Base-by-base conservation (phyloP, 768 basidiomycete genomes). In the Tricholoma sp. region DNA sequence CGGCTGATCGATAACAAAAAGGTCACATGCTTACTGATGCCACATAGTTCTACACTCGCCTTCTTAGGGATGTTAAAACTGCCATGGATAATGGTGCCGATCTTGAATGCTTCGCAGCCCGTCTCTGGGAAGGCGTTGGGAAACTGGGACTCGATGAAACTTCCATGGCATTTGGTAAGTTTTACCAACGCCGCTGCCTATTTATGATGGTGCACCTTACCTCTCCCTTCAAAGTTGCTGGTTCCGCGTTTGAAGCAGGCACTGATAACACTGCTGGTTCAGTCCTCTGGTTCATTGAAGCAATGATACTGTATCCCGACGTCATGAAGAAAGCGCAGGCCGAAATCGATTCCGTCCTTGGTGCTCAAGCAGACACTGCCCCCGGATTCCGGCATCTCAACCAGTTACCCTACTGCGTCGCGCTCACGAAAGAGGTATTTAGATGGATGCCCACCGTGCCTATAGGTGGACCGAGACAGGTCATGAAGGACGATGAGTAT, bases 241-340 rank as follows among this genome's bases (percentile, higher is more conserved):
- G 59, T 8, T 49, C 59, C 5, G 43, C 59, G 5, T 60, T 60
- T 27, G 59, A 53, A n/a, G 59, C 59, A 10, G 59, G 59, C 10
- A 60, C 59, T 4, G 55, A 46, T n/a, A 60, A 41, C 10, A 53
- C 51, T 0, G 55, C 32, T 7, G 52, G 51, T 8, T 46, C 59
- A 3, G 8, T 59, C 18, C n/a, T 52, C 5, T 59, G 59, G 59
- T 59, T 59, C 29, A 2, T 59, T 4, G 50, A 56, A 37, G 61
- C 61, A 6, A 62, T 62, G 61, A 32, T 62, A n/a, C 34, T 63
- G 10, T 63, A 55, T 43, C 63, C 63, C 10, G 54, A 58, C n/a
- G 54, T 52, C 21, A 11, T 59, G 47, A 22, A 50, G 14, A 57
- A 54, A 43, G 63, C 63, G 1, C 63, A 56, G 2, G 55, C 54